phyloP scores from a whole-genome alignment of 1,284 basidiomycete species.

The Omphalotus olearius region DNA sequence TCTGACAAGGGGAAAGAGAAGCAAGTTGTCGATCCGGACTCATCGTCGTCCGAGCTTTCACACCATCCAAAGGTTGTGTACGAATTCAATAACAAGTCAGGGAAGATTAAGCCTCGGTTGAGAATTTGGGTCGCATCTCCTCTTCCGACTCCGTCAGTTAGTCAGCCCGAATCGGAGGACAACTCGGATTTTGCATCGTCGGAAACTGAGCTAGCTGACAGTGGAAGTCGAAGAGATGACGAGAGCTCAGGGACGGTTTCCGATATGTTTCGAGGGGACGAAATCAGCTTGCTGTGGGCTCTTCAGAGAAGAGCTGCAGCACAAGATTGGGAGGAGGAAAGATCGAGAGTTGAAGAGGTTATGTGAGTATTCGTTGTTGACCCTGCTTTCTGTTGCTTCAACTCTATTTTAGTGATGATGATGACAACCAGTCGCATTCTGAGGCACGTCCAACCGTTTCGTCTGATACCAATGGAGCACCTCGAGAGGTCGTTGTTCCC shows the following conservation, averaged over 20 bases:
- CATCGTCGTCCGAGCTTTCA: conserved; percentile 9
- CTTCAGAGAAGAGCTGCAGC: conserved; percentile 19
- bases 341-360: conserved; percentile 11
- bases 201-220: background rate
- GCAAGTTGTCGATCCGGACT: conserved; percentile 5
- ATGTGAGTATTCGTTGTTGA: conserved; percentile 1
- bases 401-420: background rate
- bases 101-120: conserved; percentile 52
- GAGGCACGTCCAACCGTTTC: background rate
- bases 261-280: background rate
- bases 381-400: background rate
- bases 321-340: conserved; percentile 6
- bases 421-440: background rate
- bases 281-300: conserved; percentile 24
- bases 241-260: background rate
- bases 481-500: conserved; percentile 72
- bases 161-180: background rate
- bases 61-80: conserved; percentile 39
- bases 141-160: conserved; percentile 14
- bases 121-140: conserved; percentile 39
- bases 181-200: background rate
- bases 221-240: background rate
- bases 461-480: conserved; percentile 6
- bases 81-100: conserved; percentile 45
- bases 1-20: background rate